phyloP scores from a whole-genome alignment of 176 grass and related monocot species.

The Carex kokanica region DNA sequence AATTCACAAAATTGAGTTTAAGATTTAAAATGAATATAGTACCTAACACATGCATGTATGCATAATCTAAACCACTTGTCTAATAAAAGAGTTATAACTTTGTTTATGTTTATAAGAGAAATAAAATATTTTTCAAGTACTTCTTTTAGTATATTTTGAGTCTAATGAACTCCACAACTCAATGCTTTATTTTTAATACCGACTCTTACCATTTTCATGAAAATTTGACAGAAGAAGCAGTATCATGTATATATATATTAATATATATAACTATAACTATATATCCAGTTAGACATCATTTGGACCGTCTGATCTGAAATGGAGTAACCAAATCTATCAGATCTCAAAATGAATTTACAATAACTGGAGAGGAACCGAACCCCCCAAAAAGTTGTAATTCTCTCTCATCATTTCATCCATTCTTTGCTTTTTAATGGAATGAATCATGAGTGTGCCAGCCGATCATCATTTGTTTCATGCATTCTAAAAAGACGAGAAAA shows the following conservation, averaged over 20 bases:
- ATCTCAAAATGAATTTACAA: background rate
- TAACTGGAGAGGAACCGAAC: background rate
- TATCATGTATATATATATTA: background rate
- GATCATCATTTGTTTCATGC: conserved; percentile 22
- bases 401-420: background rate
- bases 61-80: too few species aligned
- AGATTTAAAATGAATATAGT: too few species aligned
- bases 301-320: background rate
- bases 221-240: background rate
- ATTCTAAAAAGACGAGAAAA: background rate
- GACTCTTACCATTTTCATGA: too few species aligned
- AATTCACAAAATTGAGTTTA: too few species aligned
- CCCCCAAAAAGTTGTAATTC: background rate
- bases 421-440: background rate
- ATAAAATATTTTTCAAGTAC: too few species aligned
- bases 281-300: background rate
- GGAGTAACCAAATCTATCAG: background rate
- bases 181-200: too few species aligned
- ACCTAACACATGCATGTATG: too few species aligned
- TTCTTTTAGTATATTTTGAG: too few species aligned
- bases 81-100: too few species aligned
- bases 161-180: too few species aligned
- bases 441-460: background rate
- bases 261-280: too few species aligned
- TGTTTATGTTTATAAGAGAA: too few species aligned